Base-by-base conservation (phyloP, 441 rosid species). In the Bocquillonia castaneifolia region DNA sequence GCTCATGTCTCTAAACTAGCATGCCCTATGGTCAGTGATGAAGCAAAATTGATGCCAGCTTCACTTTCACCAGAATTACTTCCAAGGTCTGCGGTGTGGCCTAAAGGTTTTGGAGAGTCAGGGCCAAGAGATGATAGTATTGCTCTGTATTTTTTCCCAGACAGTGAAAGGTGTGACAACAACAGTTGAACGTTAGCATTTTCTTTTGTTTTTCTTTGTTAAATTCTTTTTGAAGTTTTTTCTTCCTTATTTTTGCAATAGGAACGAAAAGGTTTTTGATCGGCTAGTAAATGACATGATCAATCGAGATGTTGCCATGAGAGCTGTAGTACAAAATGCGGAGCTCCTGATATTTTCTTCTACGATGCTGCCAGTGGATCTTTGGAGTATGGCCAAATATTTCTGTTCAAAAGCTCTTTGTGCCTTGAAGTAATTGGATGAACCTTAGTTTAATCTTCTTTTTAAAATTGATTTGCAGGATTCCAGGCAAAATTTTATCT, bases 1-100 rank as follows among this genome's bases (percentile, higher is more conserved):
- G 92, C 89, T 52, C 94, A 92, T 77, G 25, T 88, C 67, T 92
- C 97, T 45, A 70, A 56, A 65, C 68, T 85, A 53, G 94, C 97
- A n/a, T 84, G 92, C 77, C n/a, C 57, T 56, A 75, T 32, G 75
- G 97, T 76, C 36, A 54, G 64, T 36, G 83, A 77, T 40, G 82
- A 71, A 59, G 88, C 90, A 53, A 77, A 69, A n/a, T 74, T 76
- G 37, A 77, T 89, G 34, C 82, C 82, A 5, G 13, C 32, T 25
- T 52, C 48, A 53, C 87, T 92, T 57, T 71, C 66, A 67, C 66
- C 81, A 23, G 88, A 89, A 58, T 70, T 92, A 71, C 74, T 75
- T 73, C 86, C 86, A 0, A 83, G 84, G 70, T 66, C 64, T 26
- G 29, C 70, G 22, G 70, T 80, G 45, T 88, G 97, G 96, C 97